A percentile compares a stretch with the other conserved stretches of the same genome.
phyloP scores from a whole-genome alignment of 768 basidiomycete genomes.

The Xerocomellus amylosporus region DNA sequence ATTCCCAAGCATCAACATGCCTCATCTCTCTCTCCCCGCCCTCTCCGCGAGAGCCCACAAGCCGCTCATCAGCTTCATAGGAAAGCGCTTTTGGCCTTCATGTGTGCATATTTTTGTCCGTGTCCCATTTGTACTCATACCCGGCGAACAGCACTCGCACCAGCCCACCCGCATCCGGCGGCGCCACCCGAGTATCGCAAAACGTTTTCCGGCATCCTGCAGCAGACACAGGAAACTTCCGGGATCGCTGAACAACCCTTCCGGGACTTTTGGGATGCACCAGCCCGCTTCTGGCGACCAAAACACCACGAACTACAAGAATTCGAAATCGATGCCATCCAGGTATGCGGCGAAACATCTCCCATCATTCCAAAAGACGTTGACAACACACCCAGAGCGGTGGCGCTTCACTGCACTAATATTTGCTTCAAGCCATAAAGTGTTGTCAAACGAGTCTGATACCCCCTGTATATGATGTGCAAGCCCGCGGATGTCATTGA shows the following conservation, averaged over 20 bases:
- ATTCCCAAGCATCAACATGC: conserved; percentile 10
- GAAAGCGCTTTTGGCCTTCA: conserved; percentile 52
- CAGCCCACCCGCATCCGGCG: conserved; percentile 58
- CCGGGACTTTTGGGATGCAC: conserved; percentile 67
- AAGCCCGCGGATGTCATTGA: background rate
- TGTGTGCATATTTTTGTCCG: conserved; percentile 29
- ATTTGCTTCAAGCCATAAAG: background rate
- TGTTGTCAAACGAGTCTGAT: background rate
- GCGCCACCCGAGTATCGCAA: conserved; percentile 62
- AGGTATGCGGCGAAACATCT: conserved; percentile 43
- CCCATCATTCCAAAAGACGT: background rate
- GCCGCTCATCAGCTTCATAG: conserved; percentile 63
- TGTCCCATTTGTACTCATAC: background rate
- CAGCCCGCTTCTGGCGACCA: conserved; percentile 55
- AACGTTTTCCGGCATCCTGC: conserved; percentile 44
- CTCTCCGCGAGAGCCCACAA: conserved; percentile 46
- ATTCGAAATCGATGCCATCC: conserved; percentile 61
- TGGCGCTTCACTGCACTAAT: conserved; percentile 54
- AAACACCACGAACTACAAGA: conserved; percentile 48
- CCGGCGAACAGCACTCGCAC: conserved; percentile 35
- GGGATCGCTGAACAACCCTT: conserved; percentile 24
- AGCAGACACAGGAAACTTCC: conserved; percentile 27
- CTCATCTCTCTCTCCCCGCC: conserved; percentile 36
- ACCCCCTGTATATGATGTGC: background rate
- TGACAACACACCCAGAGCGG: conserved; percentile 45